Conservation (phyloP, 331 rosid genomes). For the Ulmus americana region DNA sequence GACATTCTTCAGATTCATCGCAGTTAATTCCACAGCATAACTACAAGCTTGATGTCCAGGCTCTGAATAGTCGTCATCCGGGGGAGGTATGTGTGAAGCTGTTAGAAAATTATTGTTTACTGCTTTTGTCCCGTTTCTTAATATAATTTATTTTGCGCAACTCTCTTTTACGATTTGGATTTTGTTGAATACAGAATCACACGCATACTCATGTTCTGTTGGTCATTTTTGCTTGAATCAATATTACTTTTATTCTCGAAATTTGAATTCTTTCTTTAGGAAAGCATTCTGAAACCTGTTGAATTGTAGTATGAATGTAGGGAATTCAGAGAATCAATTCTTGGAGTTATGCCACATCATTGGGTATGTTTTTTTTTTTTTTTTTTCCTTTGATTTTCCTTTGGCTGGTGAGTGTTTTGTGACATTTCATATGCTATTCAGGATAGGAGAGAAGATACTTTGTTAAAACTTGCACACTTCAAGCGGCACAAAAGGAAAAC, state of each 20-base stretch:
- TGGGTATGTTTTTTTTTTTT: constrained; percentile 52
- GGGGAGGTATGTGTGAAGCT: constrained; percentile 64
- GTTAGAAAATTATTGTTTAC: constrained; percentile 12
- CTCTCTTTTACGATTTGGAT: not conserved
- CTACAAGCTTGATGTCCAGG: constrained; percentile 92
- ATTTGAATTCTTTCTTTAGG: constrained; percentile 14
- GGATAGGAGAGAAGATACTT: constrained; percentile 97
- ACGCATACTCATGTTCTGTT: no score
- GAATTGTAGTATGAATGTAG: constrained; percentile 82
- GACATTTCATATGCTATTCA: constrained; percentile 29
- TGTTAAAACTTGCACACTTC: constrained; percentile 72
- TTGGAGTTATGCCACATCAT: constrained; percentile 97
- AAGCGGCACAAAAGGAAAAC: constrained; percentile 83
- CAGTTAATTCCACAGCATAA: constrained; percentile 87
- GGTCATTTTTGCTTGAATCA: not conserved
- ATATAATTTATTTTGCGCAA: not conserved
- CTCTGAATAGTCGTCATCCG: constrained; percentile 79
- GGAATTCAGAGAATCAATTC: constrained; percentile 94
- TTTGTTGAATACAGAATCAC: no score
- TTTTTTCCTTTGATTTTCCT: not conserved
- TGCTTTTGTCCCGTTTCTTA: constrained; percentile 7
- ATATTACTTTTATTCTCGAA: not conserved
- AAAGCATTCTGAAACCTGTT: constrained; percentile 39
- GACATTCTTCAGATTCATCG: constrained; percentile 73
- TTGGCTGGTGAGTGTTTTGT: constrained; percentile 6